Evolutionary conservation across 2,329 filamentous ascomycete species (phyloP).

Genomic region (Diaporthe caulivora): DNA sequence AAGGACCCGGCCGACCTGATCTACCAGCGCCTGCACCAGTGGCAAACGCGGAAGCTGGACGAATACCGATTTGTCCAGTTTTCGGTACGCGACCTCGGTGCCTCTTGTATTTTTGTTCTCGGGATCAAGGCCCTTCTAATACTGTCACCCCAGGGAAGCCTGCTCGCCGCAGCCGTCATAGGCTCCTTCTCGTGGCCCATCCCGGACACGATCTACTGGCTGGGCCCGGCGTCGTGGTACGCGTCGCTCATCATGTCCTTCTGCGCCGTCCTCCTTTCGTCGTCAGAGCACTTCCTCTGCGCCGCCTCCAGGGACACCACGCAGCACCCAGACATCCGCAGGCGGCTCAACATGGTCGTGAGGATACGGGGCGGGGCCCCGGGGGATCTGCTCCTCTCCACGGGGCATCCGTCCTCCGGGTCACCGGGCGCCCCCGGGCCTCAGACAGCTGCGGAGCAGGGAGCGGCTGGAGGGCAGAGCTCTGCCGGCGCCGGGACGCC

Average conservation of each 20-base stretch:
- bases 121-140: not conserved
- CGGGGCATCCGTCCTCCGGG: not conserved
- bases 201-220: slow-evolving; percentile 43
- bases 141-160: slow-evolving; percentile 39
- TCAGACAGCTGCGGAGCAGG: not conserved
- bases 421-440: not conserved
- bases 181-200: slow-evolving; percentile 46
- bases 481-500: not conserved
- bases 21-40: not conserved
- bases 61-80: slow-evolving; percentile 16
- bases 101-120: not conserved
- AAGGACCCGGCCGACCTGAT: not conserved
- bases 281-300: slow-evolving; percentile 46
- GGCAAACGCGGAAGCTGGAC: slow-evolving; percentile 14
- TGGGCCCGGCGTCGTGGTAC: slow-evolving; percentile 44
- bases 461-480: not conserved
- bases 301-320: slow-evolving; percentile 41
- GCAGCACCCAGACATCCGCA: slow-evolving; percentile 34
- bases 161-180: slow-evolving; percentile 46
- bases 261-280: slow-evolving; percentile 46
- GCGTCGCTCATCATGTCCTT: slow-evolving; percentile 45
- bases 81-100: not conserved
- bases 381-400: not conserved
- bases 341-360: slow-evolving; percentile 25
- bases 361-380: not conserved